These are phyloP conservation scores for Coelastrella sp. DNA, from an alignment of 139 green algal species.

Conservation along the genomic window DNA sequence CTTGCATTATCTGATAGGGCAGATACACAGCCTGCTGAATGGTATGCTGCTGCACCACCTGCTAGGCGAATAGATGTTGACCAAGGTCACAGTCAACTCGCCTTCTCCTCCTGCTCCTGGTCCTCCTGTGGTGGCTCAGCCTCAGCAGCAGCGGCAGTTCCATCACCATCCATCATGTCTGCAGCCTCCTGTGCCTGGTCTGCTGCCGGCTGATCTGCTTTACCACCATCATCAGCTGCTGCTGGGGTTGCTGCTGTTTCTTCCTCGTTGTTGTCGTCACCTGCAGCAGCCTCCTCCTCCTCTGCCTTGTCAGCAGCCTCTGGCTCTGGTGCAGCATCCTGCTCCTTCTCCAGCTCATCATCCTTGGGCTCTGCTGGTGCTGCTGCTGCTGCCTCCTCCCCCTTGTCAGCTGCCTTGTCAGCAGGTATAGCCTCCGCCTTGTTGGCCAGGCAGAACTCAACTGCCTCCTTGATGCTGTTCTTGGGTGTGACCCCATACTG, in stretches of 20 bases:
- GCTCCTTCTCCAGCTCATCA: neutral
- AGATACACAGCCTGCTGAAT: neutral
- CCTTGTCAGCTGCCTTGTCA: neutral
- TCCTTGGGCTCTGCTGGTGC: neutral
- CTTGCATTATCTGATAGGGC: neutral
- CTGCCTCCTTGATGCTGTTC: conserved; percentile 41
- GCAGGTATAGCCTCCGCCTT: conserved; percentile 8
- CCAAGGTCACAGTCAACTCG: neutral
- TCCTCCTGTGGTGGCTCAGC: neutral
- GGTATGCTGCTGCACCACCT: neutral
- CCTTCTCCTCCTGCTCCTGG: neutral
- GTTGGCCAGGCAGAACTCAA: conserved; percentile 43
- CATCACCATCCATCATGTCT: neutral
- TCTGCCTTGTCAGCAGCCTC: neutral
- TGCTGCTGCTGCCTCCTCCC: conserved; percentile 31
- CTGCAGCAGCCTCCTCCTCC: neutral
- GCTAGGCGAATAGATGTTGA: neutral
- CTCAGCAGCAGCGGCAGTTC: neutral
- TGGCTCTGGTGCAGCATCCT: neutral
- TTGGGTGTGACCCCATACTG: conserved; percentile 44
- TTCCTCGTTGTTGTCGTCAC: neutral
- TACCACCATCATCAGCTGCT: neutral
- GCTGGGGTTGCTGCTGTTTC: neutral
- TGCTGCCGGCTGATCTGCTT: neutral
- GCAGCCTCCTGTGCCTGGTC: neutral